phyloP scores from a whole-genome alignment of 2,329 filamentous ascomycete genomes.

The Helicocarpus griseus region DNA sequence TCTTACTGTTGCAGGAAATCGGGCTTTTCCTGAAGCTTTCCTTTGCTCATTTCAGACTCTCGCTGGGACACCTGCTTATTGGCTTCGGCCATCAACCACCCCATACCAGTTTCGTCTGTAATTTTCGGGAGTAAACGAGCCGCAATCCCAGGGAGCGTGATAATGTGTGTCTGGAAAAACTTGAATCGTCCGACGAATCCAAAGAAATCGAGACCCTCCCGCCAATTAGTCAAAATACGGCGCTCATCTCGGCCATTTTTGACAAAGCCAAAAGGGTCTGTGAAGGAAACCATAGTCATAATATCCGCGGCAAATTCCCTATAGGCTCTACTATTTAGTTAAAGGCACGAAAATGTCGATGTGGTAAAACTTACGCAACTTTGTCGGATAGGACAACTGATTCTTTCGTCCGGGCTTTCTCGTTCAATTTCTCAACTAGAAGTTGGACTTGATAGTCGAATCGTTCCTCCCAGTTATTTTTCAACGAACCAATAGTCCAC shows the following conservation, averaged over 20 bases:
- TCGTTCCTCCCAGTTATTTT: slow-evolving; percentile 29
- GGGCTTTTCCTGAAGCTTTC: slow-evolving; percentile 12
- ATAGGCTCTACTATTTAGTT: background rate
- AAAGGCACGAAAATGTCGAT: background rate
- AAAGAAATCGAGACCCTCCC: slow-evolving; percentile 29
- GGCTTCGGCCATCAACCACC: slow-evolving; percentile 30
- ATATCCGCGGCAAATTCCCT: slow-evolving; percentile 34
- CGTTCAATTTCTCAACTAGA: slow-evolving; percentile 24
- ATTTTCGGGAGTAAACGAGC: slow-evolving; percentile 21
- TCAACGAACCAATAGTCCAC: slow-evolving; percentile 31
- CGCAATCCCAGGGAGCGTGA: slow-evolving; percentile 16
- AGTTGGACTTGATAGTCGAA: slow-evolving; percentile 28
- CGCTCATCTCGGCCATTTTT: slow-evolving; percentile 31
- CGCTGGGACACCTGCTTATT: slow-evolving; percentile 23
- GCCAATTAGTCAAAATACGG: slow-evolving; percentile 27
- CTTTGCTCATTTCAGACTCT: slow-evolving; percentile 12
- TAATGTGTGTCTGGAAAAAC: slow-evolving; percentile 25
- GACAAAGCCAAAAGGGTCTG: slow-evolving; percentile 30
- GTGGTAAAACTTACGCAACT: slow-evolving; percentile 17
- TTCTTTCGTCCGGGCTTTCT: slow-evolving; percentile 16
- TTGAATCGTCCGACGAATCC: slow-evolving; percentile 27
- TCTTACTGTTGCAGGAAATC: slow-evolving; percentile 28
- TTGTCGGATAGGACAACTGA: slow-evolving; percentile 28
- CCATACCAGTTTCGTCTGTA: slow-evolving; percentile 24
- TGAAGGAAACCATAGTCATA: slow-evolving; percentile 33